Evolutionary conservation across 2,329 filamentous ascomycete genomes (phyloP).

Genomic region (Xylariaceae sp.): DNA sequence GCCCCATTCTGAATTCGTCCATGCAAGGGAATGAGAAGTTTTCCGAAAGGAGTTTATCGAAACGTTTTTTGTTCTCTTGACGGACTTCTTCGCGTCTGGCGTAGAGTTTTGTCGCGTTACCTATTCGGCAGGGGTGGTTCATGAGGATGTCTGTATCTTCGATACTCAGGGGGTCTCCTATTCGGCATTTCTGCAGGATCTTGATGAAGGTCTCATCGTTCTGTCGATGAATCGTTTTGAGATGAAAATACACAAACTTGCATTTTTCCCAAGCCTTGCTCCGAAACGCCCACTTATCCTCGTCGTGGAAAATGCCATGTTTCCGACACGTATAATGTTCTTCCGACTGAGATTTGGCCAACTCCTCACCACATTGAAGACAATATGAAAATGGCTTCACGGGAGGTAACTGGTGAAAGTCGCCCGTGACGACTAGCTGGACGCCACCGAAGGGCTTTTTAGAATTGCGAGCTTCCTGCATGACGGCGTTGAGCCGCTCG

Average conservation of each 20-base stretch:
- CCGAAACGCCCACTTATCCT: constrained; percentile 57
- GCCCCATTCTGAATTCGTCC: constrained; percentile 39
- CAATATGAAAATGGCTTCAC: constrained; percentile 53
- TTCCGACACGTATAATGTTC: constrained; percentile 30
- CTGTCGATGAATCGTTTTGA: constrained; percentile 54
- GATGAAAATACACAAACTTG: constrained; percentile 47
- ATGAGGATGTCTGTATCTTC: constrained; percentile 41
- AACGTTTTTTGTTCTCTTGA: constrained; percentile 33
- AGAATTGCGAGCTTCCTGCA: constrained; percentile 35
- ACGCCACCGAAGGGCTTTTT: constrained; percentile 39
- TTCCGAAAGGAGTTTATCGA: constrained; percentile 30
- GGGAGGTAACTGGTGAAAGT: constrained; percentile 57
- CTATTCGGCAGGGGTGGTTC: constrained; percentile 39
- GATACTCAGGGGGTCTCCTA: constrained; percentile 37
- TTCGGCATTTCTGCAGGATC: constrained; percentile 51
- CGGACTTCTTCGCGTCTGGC: constrained; percentile 37
- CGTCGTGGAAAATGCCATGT: constrained; percentile 38
- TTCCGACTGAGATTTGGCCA: constrained; percentile 17
- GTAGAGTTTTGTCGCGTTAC: constrained; percentile 42
- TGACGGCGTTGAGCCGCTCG: constrained; percentile 45
- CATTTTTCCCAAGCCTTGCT: constrained; percentile 51
- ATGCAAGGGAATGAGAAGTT: constrained; percentile 32
- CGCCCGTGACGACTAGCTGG: constrained; percentile 53
- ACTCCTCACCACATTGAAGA: constrained; percentile 40
- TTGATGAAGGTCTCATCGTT: constrained; percentile 48